Base-by-base conservation (phyloP, 192 early-diverging fungal species). In the Dissophora ornata region DNA sequence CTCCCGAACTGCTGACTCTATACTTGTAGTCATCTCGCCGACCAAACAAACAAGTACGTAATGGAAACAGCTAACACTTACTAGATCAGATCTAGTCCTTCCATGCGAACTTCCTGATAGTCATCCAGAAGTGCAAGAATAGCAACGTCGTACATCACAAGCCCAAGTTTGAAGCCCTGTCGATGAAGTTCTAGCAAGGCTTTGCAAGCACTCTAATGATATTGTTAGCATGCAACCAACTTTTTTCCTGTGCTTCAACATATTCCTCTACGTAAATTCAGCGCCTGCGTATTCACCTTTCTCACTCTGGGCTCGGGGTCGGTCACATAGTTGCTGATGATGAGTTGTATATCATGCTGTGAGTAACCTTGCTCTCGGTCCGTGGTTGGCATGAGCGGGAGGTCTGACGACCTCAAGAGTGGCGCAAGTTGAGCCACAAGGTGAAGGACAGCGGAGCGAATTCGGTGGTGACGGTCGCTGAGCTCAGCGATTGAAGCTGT, bases 21-120 rank as follows among this genome's bases (percentile, higher is more conserved):
- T n/a, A n/a, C n/a, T n/a, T n/a, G n/a, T n/a, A n/a, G n/a, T n/a
- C n/a, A n/a, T n/a, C n/a, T n/a, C n/a, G n/a, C n/a, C n/a, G n/a
- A n/a, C n/a, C n/a, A n/a, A n/a, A n/a, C n/a, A n/a, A n/a, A n/a
- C n/a, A n/a, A n/a, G n/a, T n/a, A n/a, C n/a, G n/a, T n/a, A n/a
- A n/a, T n/a, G n/a, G n/a, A n/a, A n/a, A n/a, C n/a, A n/a, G n/a
- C n/a, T n/a, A n/a, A n/a, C n/a, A 60, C 66, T 53, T 79, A 85
- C 90, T 88, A 89, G 42, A 94, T 81, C 9, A 94, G 79, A 60
- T 88, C 86, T 4, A 91, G 79, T 1, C 89, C 90, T 1, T 80
- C 83, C 70, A 92, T 69, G 44, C 92, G 87, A 25, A 94, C 90
- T 56, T 92, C 86, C 71, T 92, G 89, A 42, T 82, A 86, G 38